phyloP scores from a whole-genome alignment of 1,284 basidiomycete species.

The Heliocybe sulcata region DNA sequence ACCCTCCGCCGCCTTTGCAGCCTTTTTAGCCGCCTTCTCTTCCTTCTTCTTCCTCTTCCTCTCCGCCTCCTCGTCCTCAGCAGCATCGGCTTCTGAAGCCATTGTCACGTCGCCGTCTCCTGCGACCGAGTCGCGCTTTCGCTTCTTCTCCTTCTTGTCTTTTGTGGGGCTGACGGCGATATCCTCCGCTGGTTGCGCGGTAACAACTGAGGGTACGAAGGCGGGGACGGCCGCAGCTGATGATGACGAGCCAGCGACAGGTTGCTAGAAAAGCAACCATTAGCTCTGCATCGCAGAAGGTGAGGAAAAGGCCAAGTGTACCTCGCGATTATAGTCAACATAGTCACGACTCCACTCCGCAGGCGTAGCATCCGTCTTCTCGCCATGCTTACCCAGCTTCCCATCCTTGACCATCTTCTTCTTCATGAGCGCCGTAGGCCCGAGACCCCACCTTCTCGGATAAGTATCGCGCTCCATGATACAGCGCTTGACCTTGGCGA shows the following conservation, averaged over 20 bases:
- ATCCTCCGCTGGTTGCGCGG: conserved; percentile 20
- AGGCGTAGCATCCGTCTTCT: conserved; percentile 89
- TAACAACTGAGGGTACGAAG: conserved; percentile 14
- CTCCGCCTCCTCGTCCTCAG: conserved; percentile 33
- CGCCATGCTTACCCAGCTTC: conserved; percentile 94
- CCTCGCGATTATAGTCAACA: conserved; percentile 80
- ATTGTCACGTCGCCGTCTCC: conserved; percentile 35
- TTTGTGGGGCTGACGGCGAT: conserved; percentile 38
- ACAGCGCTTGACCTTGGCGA: conserved; percentile 98
- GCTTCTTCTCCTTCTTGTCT: conserved; percentile 59
- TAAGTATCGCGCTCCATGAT: conserved; percentile 99
- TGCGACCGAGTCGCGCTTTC: conserved; percentile 55
- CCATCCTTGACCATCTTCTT: conserved; percentile 98
- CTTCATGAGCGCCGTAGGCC: conserved; percentile 94
- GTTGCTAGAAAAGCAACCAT: conserved; percentile 24
- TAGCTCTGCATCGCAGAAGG: conserved; percentile 5
- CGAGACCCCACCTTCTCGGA: conserved; percentile 96
- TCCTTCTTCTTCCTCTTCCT: conserved; percentile 48
- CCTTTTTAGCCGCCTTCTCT: conserved; percentile 36
- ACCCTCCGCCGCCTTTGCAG: conserved; percentile 34
- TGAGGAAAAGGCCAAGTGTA: conserved; percentile 16
- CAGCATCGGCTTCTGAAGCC: conserved; percentile 26
- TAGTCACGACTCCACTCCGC: conserved; percentile 90
- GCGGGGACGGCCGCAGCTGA: conserved; percentile 18
- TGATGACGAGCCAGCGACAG: conserved; percentile 36